phyloP scores from a whole-genome alignment of 2,329 filamentous ascomycete genomes.

The Aureobasidium uvarum region DNA sequence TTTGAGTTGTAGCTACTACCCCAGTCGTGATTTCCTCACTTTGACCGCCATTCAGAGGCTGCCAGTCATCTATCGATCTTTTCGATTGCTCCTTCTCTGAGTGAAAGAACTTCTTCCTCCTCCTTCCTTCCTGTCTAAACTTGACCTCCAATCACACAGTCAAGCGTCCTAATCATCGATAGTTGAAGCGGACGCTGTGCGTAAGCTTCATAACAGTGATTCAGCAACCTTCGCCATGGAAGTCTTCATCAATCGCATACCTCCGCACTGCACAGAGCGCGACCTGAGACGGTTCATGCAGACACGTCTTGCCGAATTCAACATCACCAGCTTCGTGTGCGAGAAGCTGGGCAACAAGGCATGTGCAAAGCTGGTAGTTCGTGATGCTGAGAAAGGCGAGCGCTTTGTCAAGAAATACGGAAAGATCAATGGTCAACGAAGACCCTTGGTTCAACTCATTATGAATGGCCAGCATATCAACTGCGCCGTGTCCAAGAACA shows the following conservation, averaged over 20 bases:
- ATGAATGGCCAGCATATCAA: constrained; percentile 29
- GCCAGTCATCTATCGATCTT: neutral
- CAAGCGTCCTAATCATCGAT: neutral
- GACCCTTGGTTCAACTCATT: constrained; percentile 21
- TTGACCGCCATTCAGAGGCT: neutral
- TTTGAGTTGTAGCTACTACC: neutral
- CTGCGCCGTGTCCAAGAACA: constrained; percentile 30
- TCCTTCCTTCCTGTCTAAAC: neutral
- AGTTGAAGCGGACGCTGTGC: neutral
- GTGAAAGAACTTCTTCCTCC: neutral
- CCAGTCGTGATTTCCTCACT: neutral
- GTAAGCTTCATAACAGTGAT: neutral
- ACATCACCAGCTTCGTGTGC: constrained; percentile 46
- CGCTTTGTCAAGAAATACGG: constrained; percentile 46
- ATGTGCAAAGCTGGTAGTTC: constrained; percentile 50
- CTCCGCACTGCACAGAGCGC: constrained; percentile 44
- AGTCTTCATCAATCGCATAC: constrained; percentile 48
- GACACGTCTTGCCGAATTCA: constrained; percentile 40
- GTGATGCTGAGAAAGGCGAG: constrained; percentile 42
- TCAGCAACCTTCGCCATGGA: constrained; percentile 43
- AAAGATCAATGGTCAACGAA: constrained; percentile 28
- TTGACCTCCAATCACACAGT: neutral
- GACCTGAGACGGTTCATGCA: constrained; percentile 45
- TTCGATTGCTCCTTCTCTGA: neutral
- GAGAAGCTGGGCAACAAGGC: constrained; percentile 45